Percentiles rank a stretch among this genome's conserved stretches.
phyloP scores from a whole-genome alignment of 2,329 filamentous ascomycete genomes.

The Penicillium sp. region DNA sequence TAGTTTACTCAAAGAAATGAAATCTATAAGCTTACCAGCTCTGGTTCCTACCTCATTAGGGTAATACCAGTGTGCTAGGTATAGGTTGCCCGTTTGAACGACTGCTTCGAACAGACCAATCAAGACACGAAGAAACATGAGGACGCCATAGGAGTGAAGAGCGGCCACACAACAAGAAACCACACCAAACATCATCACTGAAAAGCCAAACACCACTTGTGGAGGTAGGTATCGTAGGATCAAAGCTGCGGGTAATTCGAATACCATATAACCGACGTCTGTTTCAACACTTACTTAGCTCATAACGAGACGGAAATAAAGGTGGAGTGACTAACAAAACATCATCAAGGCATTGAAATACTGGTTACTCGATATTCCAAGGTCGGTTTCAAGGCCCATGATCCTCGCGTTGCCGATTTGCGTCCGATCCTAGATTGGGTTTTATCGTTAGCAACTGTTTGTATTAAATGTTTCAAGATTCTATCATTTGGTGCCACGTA shows the following conservation, averaged over 20 bases:
- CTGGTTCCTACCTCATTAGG: background rate
- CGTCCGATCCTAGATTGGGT: background rate
- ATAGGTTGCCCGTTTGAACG: background rate
- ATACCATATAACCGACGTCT: background rate
- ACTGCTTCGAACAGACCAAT: background rate
- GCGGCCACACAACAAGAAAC: background rate
- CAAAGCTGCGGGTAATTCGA: background rate
- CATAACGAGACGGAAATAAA: too few relatives aligned
- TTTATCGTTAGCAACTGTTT: background rate
- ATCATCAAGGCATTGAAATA: background rate
- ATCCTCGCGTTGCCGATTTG: background rate
- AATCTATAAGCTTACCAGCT: background rate
- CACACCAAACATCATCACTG: background rate
- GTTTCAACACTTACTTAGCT: background rate
- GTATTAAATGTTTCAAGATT: background rate
- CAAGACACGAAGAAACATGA: background rate
- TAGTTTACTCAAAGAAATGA: background rate
- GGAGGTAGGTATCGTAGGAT: background rate
- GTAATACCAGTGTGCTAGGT: background rate
- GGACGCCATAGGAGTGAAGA: background rate
- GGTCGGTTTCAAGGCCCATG: background rate
- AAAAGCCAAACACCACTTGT: background rate
- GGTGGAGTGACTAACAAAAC: too few relatives aligned
- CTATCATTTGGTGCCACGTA: background rate
- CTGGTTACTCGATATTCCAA: background rate